Conservation (phyloP, 192 early-diverging fungal species). For the Mortierella claussenii region DNA sequence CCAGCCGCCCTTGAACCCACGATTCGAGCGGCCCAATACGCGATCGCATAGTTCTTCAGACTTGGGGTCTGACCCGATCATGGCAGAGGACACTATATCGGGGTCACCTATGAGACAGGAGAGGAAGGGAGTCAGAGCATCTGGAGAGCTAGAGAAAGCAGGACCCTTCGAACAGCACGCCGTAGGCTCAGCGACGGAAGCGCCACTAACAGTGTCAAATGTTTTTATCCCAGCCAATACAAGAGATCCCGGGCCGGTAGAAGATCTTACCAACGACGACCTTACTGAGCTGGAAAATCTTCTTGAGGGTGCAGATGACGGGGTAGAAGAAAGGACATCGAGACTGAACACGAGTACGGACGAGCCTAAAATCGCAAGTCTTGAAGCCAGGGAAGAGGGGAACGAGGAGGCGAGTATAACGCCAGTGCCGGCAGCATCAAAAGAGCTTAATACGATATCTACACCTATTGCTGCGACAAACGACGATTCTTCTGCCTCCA, state of each 20-base stretch:
- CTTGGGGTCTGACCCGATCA: not conserved
- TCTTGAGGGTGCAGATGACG: too few species aligned
- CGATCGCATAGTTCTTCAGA: constrained; percentile 1
- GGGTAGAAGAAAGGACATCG: too few species aligned
- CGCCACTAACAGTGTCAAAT: too few species aligned
- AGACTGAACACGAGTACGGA: not conserved
- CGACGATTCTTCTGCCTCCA: not conserved
- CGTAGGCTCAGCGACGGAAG: not conserved
- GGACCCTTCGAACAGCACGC: not conserved
- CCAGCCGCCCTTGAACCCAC: constrained; percentile 10
- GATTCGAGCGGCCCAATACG: constrained; percentile 20
- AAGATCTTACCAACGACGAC: too few species aligned
- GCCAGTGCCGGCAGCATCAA: not conserved
- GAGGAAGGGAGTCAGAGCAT: not conserved
- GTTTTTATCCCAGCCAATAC: too few species aligned
- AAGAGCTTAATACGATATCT: too few species aligned
- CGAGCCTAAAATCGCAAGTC: too few species aligned
- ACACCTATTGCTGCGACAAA: too few species aligned
- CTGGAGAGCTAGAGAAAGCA: not conserved
- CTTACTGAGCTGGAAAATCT: too few species aligned
- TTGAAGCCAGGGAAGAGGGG: too few species aligned
- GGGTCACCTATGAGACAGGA: not conserved
- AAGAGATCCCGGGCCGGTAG: too few species aligned
- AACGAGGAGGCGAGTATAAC: not conserved
- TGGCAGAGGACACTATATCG: too few species aligned